These are phyloP conservation scores for Mucor velutinosus DNA, from an alignment of 371 early-diverging fungal genomes.

Conservation along the genomic window DNA sequence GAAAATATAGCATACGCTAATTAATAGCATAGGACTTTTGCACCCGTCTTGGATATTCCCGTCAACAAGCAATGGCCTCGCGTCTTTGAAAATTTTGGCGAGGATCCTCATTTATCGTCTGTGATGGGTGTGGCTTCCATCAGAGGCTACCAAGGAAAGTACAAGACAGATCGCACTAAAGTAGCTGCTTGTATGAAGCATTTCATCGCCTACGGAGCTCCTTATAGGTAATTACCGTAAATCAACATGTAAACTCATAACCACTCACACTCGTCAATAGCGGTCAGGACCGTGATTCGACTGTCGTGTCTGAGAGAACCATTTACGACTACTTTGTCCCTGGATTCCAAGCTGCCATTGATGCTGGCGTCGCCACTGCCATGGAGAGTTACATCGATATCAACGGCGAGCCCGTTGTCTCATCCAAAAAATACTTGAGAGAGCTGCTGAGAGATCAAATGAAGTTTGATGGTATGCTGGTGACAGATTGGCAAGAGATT, in stretches of 20 bases:
- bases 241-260: neutral
- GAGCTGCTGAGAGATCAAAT: slow-evolving; percentile 60
- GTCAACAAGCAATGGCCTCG: slow-evolving; percentile 73
- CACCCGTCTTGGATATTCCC: slow-evolving; percentile 65
- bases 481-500: slow-evolving; percentile 71
- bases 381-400: slow-evolving; percentile 73
- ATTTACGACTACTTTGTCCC: slow-evolving; percentile 68
- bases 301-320: slow-evolving; percentile 60
- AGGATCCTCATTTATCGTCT: slow-evolving; percentile 62
- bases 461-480: slow-evolving; percentile 63
- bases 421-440: slow-evolving; percentile 57
- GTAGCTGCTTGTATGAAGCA: slow-evolving; percentile 64
- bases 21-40: slow-evolving; percentile 59
- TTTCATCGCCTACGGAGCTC: slow-evolving; percentile 46
- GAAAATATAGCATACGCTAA: neutral
- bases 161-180: slow-evolving; percentile 54
- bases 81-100: slow-evolving; percentile 62
- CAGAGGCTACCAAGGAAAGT: slow-evolving; percentile 68
- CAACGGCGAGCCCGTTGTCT: slow-evolving; percentile 66
- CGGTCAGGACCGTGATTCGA: slow-evolving; percentile 64
- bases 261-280: slow-evolving; percentile 16
- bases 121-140: slow-evolving; percentile 58
- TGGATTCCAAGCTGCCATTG: slow-evolving; percentile 63
- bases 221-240: slow-evolving; percentile 19
- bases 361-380: slow-evolving; percentile 68